Evolutionary conservation across 805 yeast genomes (phyloP).

Genomic region (Torulaspora gathmanii): DNA sequence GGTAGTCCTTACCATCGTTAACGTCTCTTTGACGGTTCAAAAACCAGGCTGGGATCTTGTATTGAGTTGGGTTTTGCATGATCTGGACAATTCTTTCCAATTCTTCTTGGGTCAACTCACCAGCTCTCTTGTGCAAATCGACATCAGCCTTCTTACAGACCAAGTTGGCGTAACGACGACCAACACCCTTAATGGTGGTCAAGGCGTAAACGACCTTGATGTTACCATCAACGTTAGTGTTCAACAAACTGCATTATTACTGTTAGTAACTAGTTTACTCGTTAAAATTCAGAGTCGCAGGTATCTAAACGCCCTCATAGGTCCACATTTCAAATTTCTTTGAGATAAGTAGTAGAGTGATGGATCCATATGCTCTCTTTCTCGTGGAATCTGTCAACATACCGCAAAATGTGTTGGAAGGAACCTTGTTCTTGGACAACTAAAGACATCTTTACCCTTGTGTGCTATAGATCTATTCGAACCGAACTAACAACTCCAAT

Average conservation of each 20-base stretch:
- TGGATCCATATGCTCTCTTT: background rate
- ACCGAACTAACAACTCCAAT: background rate
- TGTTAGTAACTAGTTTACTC: slow-evolving; percentile 35
- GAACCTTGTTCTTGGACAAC: slow-evolving; percentile 98
- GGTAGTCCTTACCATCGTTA: slow-evolving; percentile 98
- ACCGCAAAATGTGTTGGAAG: slow-evolving; percentile 99
- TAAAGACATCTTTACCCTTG: slow-evolving; percentile 70
- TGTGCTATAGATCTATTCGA: slow-evolving; percentile 11
- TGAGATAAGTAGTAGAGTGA: background rate
- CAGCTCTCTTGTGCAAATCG: slow-evolving; percentile 97
- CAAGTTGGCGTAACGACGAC: slow-evolving; percentile 99
- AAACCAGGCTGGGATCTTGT: slow-evolving; percentile 99
- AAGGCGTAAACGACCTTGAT: slow-evolving; percentile 99
- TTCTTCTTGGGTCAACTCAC: slow-evolving; percentile 99
- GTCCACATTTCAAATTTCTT: no score
- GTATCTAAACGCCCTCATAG: background rate
- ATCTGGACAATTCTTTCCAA: slow-evolving; percentile 99
- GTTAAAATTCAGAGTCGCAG: background rate
- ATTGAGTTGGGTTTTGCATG: slow-evolving; percentile 99
- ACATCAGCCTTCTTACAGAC: slow-evolving; percentile 99
- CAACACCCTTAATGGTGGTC: slow-evolving; percentile 99
- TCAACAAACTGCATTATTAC: slow-evolving; percentile 71
- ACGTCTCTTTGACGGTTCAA: slow-evolving; percentile 99
- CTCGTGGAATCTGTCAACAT: slow-evolving; percentile 41
- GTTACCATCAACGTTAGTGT: slow-evolving; percentile 99